Conservation (phyloP, 768 basidiomycete species). For the Russula sp. region DNA sequence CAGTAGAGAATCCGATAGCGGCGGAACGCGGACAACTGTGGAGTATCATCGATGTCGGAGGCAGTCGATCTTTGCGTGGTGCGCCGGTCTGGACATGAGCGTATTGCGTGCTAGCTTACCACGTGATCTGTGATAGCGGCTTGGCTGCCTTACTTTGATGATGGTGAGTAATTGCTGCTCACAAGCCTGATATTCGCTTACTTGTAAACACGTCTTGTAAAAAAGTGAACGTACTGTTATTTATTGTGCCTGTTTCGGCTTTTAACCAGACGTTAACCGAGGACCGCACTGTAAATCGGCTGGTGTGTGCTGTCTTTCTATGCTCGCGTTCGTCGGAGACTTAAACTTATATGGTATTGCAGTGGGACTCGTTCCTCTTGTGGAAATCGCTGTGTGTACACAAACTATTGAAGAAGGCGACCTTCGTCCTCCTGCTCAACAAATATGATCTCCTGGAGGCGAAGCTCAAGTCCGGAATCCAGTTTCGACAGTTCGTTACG, state of each 20-base stretch:
- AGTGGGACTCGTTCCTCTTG: conserved; percentile 52
- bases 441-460: conserved; percentile 54
- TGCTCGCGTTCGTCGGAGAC: neutral
- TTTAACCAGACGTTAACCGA: conserved; percentile 61
- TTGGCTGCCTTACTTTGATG: conserved; percentile 68
- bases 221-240: conserved; percentile 58
- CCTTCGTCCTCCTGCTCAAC: conserved; percentile 57
- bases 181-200: neutral
- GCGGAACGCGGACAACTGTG: conserved; percentile 40
- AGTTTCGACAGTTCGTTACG: conserved; percentile 50
- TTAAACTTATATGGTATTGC: neutral
- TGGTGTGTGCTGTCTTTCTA: conserved; percentile 36
- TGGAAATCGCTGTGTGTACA: conserved; percentile 59
- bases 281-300: conserved; percentile 51
- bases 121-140: conserved; percentile 36
- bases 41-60: conserved; percentile 66
- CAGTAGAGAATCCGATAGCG: conserved; percentile 1
- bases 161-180: conserved; percentile 36
- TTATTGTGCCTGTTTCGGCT: conserved; percentile 57
- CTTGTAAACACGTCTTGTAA: conserved; percentile 2
- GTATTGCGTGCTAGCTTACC: neutral
- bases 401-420: conserved; percentile 46
- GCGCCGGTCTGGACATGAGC: neutral
- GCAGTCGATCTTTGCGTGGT: conserved; percentile 53
- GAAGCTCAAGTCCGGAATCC: conserved; percentile 47